A percentile compares a stretch with the other conserved stretches of the same genome.
These are phyloP conservation scores for Flueggea neowawraea DNA, from an alignment of 441 rosid genomes.

Conservation along the genomic window DNA sequence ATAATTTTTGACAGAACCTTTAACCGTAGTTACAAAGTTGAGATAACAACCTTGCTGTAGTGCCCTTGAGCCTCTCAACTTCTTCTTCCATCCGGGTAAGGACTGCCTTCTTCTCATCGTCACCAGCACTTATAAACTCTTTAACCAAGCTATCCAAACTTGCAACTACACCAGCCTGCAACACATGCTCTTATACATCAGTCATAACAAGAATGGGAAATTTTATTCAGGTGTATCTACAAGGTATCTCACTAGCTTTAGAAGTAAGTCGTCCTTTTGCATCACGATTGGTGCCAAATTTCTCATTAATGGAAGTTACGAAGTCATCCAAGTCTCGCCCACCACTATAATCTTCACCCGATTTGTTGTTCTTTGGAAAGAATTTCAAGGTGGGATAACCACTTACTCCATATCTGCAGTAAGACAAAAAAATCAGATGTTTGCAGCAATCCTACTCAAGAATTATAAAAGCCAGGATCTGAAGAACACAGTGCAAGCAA, in stretches of 20 bases:
- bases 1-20: too few species aligned
- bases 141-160: conserved; percentile 71
- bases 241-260: conserved; percentile 33
- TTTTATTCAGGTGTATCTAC: too few species aligned
- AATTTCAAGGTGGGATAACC: conserved; percentile 92
- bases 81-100: conserved; percentile 66
- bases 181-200: not conserved
- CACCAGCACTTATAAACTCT: conserved; percentile 69
- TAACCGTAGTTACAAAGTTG: too few species aligned
- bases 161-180: conserved; percentile 77
- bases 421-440: not conserved
- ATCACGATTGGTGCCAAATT: conserved; percentile 79
- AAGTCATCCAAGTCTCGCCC: conserved; percentile 86
- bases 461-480: too few species aligned
- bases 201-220: not conserved
- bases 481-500: too few species aligned
- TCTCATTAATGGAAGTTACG: conserved; percentile 77
- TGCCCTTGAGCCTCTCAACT: conserved; percentile 68
- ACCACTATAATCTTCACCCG: conserved; percentile 86
- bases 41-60: conserved; percentile 44
- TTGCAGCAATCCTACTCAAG: too few species aligned
- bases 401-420: conserved; percentile 74
- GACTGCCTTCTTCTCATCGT: conserved; percentile 69
- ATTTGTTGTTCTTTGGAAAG: conserved; percentile 86
- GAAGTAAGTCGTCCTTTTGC: conserved; percentile 78